Base-by-base conservation (phyloP, 2,329 filamentous ascomycete species). In the Penicillium vulpinum region DNA sequence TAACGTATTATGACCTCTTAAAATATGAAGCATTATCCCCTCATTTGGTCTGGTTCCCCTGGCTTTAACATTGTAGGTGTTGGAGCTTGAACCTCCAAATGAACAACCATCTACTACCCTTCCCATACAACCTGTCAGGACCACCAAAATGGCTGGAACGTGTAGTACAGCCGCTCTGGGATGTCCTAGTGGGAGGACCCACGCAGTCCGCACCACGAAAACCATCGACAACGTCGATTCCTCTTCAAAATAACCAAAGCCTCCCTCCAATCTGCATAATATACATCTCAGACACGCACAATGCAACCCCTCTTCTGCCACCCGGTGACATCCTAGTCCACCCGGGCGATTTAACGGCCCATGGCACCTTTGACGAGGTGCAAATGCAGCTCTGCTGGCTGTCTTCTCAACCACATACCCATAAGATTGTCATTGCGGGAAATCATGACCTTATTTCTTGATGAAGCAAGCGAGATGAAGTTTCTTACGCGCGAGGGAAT, bases 231-330 rank as follows among this genome's bases (percentile, higher is more conserved):
- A 39, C 29, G 24, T 22, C 50, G 4, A 24, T 54, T 31, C 10
- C 24, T 29, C 18, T 35, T 21, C 38, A 50, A 28, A 18, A 50
- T 10, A 26, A 21, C 9, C 4, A 22, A 10, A 24, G 29, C 11
- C 38, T 38, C 45, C 46, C 48, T 22, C 24, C 13, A 26, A 53
- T 56, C 11, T 31, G 48, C 10, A 57, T 57, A 35, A 48, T 49
- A 31, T 80, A 76, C 63, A 69, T 80, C 33, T 80, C 78, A 7
- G 78, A 81, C 59, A 81, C 77, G 11, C 78, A 80, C 65, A 77
- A 75, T 58, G 61, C 59, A 16, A 68, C 70, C 10, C 74, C 72
- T 4, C 49, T 54, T 1, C 57, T 81, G 9, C 78, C 78, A 1
- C 36, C 59, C 3, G 79, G 76, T 1, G 78, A 82, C 58, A 64